These are phyloP conservation scores for Bolboschoenoplectus hybrid DNA, from an alignment of 202 grass and related monocot species.

Conservation along the genomic window DNA sequence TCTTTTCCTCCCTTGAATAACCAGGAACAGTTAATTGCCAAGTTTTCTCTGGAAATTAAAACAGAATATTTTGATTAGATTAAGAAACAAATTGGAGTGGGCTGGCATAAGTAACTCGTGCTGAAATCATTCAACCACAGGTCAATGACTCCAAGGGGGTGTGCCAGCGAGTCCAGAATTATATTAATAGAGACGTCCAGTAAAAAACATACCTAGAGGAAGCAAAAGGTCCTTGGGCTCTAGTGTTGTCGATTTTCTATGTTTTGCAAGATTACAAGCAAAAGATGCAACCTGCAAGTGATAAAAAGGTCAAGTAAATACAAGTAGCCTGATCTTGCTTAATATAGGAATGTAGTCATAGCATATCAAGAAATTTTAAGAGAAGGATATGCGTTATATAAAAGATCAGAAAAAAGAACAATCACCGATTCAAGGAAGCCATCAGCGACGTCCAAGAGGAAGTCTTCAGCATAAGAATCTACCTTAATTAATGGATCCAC, in stretches of 20 bases:
- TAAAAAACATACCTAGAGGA: slow-evolving; percentile 65
- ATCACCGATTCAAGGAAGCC: slow-evolving; percentile 92
- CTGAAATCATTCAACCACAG: background rate
- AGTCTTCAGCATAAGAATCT: slow-evolving; percentile 79
- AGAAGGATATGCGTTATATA: slow-evolving; percentile 6
- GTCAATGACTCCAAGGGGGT: background rate
- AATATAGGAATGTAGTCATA: background rate
- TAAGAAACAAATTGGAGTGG: background rate
- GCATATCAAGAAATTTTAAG: background rate
- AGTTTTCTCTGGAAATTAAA: slow-evolving; percentile 70
- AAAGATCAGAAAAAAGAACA: slow-evolving; percentile 28
- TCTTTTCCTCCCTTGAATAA: slow-evolving; percentile 82
- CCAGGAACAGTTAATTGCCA: slow-evolving; percentile 86
- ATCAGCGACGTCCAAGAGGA: slow-evolving; percentile 76
- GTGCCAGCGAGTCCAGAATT: background rate
- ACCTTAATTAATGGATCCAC: slow-evolving; percentile 76
- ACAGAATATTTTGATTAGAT: slow-evolving; percentile 7
- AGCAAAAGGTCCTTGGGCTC: slow-evolving; percentile 88
- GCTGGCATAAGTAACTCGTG: background rate
- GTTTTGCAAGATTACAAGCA: slow-evolving; percentile 85
- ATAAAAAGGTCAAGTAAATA: slow-evolving; percentile 42
- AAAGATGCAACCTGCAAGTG: slow-evolving; percentile 75
- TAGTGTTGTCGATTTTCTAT: slow-evolving; percentile 81
- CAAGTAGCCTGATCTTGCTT: background rate
- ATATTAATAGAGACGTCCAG: slow-evolving; percentile 1